Conservation (phyloP, 805 yeast genomes). For the Suhomyces pyralidae region DNA sequence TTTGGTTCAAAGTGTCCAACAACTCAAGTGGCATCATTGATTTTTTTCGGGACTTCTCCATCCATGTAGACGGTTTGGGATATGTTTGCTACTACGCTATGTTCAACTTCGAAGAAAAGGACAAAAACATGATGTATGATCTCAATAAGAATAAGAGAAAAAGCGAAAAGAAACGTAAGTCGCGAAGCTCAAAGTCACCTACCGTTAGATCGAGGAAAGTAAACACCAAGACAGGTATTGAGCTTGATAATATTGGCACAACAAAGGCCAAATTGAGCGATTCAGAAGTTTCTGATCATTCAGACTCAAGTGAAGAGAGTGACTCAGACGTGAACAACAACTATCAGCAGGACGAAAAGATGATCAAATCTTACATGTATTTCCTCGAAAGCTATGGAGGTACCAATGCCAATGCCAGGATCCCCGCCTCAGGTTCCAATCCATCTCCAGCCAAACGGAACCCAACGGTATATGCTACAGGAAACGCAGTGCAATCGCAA, state of each 20-base stretch:
- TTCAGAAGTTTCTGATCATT: constrained; percentile 6
- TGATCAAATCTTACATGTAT: constrained; percentile 87
- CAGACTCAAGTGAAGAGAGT: constrained; percentile 18
- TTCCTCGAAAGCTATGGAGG: constrained; percentile 77
- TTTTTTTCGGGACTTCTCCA: constrained; percentile 84
- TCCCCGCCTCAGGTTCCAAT: not conserved
- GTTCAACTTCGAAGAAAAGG: constrained; percentile 73
- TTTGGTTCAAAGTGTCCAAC: constrained; percentile 79
- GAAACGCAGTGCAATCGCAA: constrained; percentile 2
- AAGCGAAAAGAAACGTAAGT: constrained; percentile 5
- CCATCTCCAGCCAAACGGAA: not conserved
- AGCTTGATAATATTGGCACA: constrained; percentile 14
- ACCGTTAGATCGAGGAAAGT: not conserved
- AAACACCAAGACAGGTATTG: constrained; percentile 5
- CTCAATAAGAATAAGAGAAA: constrained; percentile 18
- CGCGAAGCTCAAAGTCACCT: constrained; percentile 5
- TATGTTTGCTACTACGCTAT: constrained; percentile 92
- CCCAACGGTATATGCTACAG: not conserved
- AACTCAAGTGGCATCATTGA: constrained; percentile 77
- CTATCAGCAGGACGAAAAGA: constrained; percentile 70
- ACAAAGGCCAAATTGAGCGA: constrained; percentile 9
- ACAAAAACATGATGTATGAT: constrained; percentile 41
- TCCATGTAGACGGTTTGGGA: constrained; percentile 92
- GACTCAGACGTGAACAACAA: constrained; percentile 32
- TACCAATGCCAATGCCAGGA: constrained; percentile 9